Conservation (phyloP, 352 stramenopile species). For the Thalassiosira oceanica region DNA sequence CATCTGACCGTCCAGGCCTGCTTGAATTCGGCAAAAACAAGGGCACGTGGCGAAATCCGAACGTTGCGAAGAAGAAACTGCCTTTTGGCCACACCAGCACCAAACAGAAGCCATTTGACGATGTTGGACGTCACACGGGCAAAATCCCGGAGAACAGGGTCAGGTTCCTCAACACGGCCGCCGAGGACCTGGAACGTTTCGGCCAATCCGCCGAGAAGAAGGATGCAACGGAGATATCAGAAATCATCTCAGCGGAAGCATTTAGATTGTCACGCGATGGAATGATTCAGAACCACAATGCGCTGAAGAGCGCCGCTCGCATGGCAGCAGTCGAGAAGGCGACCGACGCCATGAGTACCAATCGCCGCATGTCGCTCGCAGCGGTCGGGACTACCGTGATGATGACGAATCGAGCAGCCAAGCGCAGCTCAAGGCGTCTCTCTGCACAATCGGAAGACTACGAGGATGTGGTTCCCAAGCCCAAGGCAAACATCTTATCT, state of each 20-base stretch:
- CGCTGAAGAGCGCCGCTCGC: slow-evolving; percentile 10
- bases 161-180: slow-evolving; percentile 1
- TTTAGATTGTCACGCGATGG: slow-evolving; percentile 50
- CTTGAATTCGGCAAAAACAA: slow-evolving; percentile 35
- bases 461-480: neutral
- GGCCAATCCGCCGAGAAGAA: too few species aligned
- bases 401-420: too few species aligned
- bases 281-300: slow-evolving; percentile 53
- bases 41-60: slow-evolving; percentile 35
- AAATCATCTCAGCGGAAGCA: slow-evolving; percentile 42
- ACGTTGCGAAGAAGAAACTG: neutral
- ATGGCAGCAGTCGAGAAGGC: neutral
- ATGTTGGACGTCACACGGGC: neutral
- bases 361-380: neutral
- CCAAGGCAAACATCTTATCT: slow-evolving; percentile 15
- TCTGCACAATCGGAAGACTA: neutral
- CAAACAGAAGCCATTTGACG: too few species aligned
- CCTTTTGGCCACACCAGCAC: neutral
- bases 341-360: neutral
- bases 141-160: neutral
- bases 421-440: neutral
- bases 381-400: neutral
- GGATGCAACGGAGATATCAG: slow-evolving; percentile 29
- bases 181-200: too few species aligned
- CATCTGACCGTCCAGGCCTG: slow-evolving; percentile 14